Evolutionary conservation across 352 stramenopile species (phyloP), one percentile per base, ranked within the genome.

Genomic region (Saprolegnia diclina): DNA sequence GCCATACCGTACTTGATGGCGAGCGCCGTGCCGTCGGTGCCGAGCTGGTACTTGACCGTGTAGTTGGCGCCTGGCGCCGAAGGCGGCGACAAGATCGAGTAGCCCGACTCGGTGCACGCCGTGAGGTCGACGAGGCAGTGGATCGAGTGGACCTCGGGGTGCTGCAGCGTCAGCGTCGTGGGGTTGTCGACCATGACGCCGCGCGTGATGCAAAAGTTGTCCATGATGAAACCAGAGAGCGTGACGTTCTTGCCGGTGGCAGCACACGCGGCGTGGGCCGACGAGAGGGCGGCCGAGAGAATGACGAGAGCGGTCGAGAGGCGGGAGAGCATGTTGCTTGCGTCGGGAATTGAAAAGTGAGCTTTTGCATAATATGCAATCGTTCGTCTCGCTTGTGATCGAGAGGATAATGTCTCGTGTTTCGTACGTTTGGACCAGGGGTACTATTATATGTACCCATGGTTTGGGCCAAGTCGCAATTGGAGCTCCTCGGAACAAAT

Each of bases 111-210:
- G 10, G 53, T 35, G 48, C 75, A 80, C 6, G 38, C 24, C n/a
- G 26, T 16, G 0, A 80, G 65, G 40, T 80, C 75, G 3, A 78
- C 54, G 24, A 79, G 57, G 56, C 73, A 80, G 57, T 80, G 73
- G 10, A 79, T 56, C 14, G 66, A 71, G 63, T 80, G 75, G 18
- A 56, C 13, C 37, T 77, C 62, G 18, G 73, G 73, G 52, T 64
- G 21, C 44, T 56, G 54, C 6, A 79, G 52, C n/a, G 71, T 77
- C 13, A 21, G 16, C 16, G 70, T 64, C 2, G 29, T 40, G 16
- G 66, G 63, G 56, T 74, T 75, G 57, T 77, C 73, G 13, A 77
- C 42, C 16, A 81, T 64, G 10, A 70, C 74, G 24, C 46, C 67
- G 9, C 64, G 26, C 14, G 75, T 37, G 52, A 80, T 78, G 61